Evolutionary conservation across 805 yeast species (phyloP), one percentile per base, ranked within the genome.

Genomic region (Blastobotrys terrestris): DNA sequence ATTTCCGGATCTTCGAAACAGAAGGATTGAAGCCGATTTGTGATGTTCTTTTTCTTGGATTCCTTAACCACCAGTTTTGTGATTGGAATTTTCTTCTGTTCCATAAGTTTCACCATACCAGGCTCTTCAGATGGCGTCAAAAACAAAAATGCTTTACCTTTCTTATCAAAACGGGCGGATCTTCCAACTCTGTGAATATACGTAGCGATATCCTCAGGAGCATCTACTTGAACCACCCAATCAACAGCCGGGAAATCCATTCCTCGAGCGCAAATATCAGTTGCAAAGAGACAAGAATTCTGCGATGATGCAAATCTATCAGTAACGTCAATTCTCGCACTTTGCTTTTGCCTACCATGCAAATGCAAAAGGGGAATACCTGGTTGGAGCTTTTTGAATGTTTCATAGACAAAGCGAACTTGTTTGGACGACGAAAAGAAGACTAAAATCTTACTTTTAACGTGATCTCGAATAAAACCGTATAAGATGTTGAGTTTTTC

Each of bases 191-290:
- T 75, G 62, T 89, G 97, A 50, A 89, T 87, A 67, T 90, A 89
- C 0, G 97, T 90, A 31, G 90, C 88, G 1, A 81, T 77, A 67
- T 87, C 95, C 65, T 89, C 97, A 0, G 97, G 96, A 61, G 95
- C 87, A 65, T 89, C 97, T 0, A 88, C 77, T 67, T 89, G 97
- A 6, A 89, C 74, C n/a, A 89, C 96, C 97, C 97, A 89, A 64
- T 90, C 95, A 48, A 89, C 87, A 3, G 91, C 87, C 0, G 97
- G 96, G 68, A 90, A 88, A 67, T 89, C 97, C 42, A 89, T 78
- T 15, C 97, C 97, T 66, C 97, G 75, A 1, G 97, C 96, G 11
- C 88, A 96, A 45, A 89, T 84, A 70, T 89, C 97, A 0, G 97
- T 89, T 0, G 96, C 94, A 63, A 89, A 82, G 47, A 89, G 71